These are phyloP conservation scores for Phytophthora constricta DNA, from an alignment of 352 stramenopile species.

Conservation along the genomic window DNA sequence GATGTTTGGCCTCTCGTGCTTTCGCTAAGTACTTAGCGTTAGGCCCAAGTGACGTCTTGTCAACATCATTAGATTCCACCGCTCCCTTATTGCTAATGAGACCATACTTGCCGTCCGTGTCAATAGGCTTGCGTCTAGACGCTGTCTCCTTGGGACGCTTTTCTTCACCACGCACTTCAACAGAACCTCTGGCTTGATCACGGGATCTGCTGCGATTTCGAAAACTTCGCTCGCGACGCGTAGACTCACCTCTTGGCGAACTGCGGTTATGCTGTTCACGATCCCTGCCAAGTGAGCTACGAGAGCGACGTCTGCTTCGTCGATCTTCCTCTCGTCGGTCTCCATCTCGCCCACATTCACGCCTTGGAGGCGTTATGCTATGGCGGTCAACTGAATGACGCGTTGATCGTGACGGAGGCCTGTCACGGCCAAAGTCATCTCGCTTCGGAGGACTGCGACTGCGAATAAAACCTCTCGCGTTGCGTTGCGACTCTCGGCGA, in stretches of 20 bases:
- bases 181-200: slow-evolving; percentile 8
- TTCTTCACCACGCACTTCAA: slow-evolving; percentile 3
- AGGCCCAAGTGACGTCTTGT: slow-evolving; percentile 78
- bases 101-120: slow-evolving; percentile 61
- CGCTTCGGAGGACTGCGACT: slow-evolving; percentile 12
- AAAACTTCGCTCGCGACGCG: slow-evolving; percentile 11
- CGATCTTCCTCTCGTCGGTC: slow-evolving; percentile 11
- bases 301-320: slow-evolving; percentile 27
- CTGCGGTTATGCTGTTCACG: slow-evolving; percentile 8
- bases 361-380: slow-evolving; percentile 27
- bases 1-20: slow-evolving; percentile 67
- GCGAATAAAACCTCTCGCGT: neutral
- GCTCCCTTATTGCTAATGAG: slow-evolving; percentile 65
- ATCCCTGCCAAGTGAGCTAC: slow-evolving; percentile 14
- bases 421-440: slow-evolving; percentile 38
- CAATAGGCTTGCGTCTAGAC: slow-evolving; percentile 31
- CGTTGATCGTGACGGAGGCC: slow-evolving; percentile 7
- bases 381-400: slow-evolving; percentile 5
- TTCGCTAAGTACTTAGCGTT: slow-evolving; percentile 80
- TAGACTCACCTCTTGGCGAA: slow-evolving; percentile 3
- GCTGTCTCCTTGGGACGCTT: slow-evolving; percentile 19
- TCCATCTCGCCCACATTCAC: neutral
- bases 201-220: slow-evolving; percentile 16
- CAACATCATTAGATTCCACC: slow-evolving; percentile 73
- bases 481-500: neutral